A percentile compares a stretch with the other conserved stretches of the same genome.
phyloP scores from a whole-genome alignment of 352 stramenopile species.

The Phytophthora constricta region DNA sequence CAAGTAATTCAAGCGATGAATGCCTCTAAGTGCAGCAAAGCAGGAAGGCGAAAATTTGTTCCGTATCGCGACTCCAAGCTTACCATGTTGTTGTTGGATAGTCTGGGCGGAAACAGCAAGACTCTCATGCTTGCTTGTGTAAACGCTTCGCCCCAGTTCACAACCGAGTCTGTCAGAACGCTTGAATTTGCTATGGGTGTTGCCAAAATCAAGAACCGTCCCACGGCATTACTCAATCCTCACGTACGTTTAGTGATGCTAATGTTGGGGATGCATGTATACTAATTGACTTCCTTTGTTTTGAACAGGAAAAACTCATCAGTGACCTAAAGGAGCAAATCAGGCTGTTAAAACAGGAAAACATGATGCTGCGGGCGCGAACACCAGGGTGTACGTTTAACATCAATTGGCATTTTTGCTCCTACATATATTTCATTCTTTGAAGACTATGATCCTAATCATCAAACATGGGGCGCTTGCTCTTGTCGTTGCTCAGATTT shows the following conservation, averaged over 20 bases:
- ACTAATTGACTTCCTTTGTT: conserved; percentile 2
- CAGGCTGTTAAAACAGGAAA: conserved; percentile 68
- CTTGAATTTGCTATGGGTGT: conserved; percentile 85
- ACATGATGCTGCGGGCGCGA: conserved; percentile 68
- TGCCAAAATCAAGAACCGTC: conserved; percentile 80
- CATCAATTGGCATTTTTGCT: background rate
- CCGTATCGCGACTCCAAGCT: conserved; percentile 78
- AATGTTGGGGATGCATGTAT: background rate
- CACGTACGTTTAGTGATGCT: conserved; percentile 41
- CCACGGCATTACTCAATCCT: conserved; percentile 66
- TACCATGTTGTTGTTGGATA: conserved; percentile 79
- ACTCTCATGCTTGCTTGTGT: conserved; percentile 86
- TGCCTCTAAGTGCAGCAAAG: conserved; percentile 35
- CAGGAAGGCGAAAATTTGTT: conserved; percentile 62
- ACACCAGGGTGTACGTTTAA: conserved; percentile 63
- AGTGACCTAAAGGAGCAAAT: conserved; percentile 75
- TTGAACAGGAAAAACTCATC: conserved; percentile 69
- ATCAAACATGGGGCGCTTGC: background rate
- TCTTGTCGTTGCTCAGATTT: conserved; percentile 46
- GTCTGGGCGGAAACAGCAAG: conserved; percentile 75
- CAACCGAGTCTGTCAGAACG: conserved; percentile 66
- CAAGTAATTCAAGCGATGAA: conserved; percentile 82
- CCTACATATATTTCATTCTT: background rate
- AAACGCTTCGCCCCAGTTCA: conserved; percentile 61
- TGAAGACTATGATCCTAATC: no score